Percentiles rank a stretch among this genome's conserved stretches.
Evolutionary conservation across 78 protist species (phyloP).

Genomic region (Cavenderia fasciculata): DNA sequence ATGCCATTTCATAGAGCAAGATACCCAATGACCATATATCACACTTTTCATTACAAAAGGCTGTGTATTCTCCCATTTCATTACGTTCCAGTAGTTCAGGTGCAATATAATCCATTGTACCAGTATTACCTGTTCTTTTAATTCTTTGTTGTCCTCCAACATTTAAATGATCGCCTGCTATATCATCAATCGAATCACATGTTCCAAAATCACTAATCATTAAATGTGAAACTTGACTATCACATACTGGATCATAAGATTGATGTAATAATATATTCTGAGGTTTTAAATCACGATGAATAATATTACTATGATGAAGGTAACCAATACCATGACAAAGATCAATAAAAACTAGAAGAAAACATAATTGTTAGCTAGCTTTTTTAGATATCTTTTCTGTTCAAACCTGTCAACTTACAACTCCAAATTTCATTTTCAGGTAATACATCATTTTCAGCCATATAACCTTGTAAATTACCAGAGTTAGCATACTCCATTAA

Average conservation of each 20-base stretch:
- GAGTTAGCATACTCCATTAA: constrained; percentile 84
- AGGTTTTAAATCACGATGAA: constrained; percentile 79
- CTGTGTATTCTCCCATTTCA: constrained; percentile 16
- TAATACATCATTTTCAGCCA: constrained; percentile 23
- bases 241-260: constrained; percentile 47
- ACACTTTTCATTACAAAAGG: constrained; percentile 38
- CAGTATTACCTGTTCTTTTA: constrained; percentile 84
- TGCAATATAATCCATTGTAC: constrained; percentile 81
- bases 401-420: constrained; percentile 29
- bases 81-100: constrained; percentile 71
- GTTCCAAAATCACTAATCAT: constrained; percentile 86
- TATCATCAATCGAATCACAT: constrained; percentile 35
- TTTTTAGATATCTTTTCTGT: background rate
- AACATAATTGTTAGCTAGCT: background rate
- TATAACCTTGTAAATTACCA: constrained; percentile 79
- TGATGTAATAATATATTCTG: constrained; percentile 73
- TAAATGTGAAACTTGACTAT: constrained; percentile 53
- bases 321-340: constrained; percentile 79
- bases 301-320: constrained; percentile 73
- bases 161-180: too few species aligned
- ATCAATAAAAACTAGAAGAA: constrained; percentile 65
- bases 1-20: constrained; percentile 68
- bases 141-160: background rate
- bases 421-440: constrained; percentile 80
- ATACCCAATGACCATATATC: constrained; percentile 85